Evolutionary conservation across 441 rosid genomes (phyloP).

Genomic region (Cnidoscolus chayamansa): DNA sequence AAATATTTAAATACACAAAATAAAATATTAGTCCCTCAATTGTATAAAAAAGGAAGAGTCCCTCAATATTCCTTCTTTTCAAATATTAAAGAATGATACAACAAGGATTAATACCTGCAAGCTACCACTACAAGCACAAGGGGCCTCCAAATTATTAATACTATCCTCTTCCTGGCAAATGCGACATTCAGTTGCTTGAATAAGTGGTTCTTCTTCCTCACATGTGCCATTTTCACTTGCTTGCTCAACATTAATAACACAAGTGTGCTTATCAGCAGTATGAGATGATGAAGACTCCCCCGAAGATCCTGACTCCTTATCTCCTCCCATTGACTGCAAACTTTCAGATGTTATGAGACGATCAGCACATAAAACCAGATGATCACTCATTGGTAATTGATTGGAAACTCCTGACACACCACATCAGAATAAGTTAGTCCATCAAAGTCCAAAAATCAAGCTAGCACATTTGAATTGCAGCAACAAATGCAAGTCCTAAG

Average conservation of each 20-base stretch:
- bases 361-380: constrained; percentile 49
- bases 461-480: constrained; percentile 1
- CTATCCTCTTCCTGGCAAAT: constrained; percentile 90
- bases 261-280: constrained; percentile 34
- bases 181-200: constrained; percentile 72
- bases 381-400: constrained; percentile 50
- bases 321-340: constrained; percentile 37
- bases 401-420: constrained; percentile 27
- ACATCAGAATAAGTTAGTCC: constrained; percentile 8
- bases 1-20: too few relatives aligned
- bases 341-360: constrained; percentile 43
- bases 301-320: constrained; percentile 37
- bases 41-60: background rate
- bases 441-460: constrained; percentile 9
- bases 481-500: background rate
- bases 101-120: constrained; percentile 48
- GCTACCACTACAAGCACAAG: constrained; percentile 92
- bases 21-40: background rate
- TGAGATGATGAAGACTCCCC: constrained; percentile 43
- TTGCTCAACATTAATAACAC: constrained; percentile 39
- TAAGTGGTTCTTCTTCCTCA: constrained; percentile 65
- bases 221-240: constrained; percentile 25
- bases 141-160: constrained; percentile 64
- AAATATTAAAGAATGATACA: background rate
- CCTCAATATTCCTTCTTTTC: background rate